A percentile compares a stretch with the other conserved stretches of the same genome.
Evolutionary conservation across 2,329 filamentous ascomycete species (phyloP).

Genomic region (Colletotrichum spinosum): DNA sequence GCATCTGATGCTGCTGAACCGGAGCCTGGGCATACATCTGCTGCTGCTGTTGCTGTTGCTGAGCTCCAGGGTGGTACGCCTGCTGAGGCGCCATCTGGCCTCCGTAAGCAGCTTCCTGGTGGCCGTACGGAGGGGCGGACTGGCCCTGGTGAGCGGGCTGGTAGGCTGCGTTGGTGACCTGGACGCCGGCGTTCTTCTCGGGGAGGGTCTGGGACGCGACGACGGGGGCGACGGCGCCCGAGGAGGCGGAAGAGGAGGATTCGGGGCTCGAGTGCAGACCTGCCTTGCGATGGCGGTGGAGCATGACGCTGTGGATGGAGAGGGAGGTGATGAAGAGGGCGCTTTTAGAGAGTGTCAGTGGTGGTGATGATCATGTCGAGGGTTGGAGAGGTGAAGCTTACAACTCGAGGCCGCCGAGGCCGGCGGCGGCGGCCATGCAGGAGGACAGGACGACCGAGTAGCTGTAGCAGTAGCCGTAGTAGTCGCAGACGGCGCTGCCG

Average conservation of each 20-base stretch:
- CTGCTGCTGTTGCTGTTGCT: conserved; percentile 40
- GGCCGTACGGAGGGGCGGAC: conserved; percentile 5
- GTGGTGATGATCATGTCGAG: neutral
- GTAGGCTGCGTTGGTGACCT: neutral
- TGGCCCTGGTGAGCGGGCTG: conserved; percentile 3
- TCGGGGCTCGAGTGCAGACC: conserved; percentile 54
- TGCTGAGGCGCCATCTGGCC: neutral
- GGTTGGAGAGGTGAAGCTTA: conserved; percentile 43
- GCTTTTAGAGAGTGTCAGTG: conserved; percentile 43
- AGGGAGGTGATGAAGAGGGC: conserved; percentile 56
- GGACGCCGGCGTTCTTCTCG: conserved; percentile 40
- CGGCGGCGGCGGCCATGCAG: conserved; percentile 51
- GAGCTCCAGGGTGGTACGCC: neutral
- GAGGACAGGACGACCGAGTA: conserved; percentile 40
- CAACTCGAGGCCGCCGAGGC: conserved; percentile 57
- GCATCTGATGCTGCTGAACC: conserved; percentile 24
- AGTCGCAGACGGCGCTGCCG: conserved; percentile 11
- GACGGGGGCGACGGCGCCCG: conserved; percentile 5
- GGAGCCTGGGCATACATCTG: conserved; percentile 30
- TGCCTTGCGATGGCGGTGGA: conserved; percentile 57
- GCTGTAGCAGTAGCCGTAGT: conserved; percentile 42
- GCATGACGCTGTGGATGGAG: conserved; percentile 52
- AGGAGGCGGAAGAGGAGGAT: neutral
- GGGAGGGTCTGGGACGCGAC: conserved; percentile 36
- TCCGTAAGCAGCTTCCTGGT: neutral